These are phyloP conservation scores for Thozetella sp. DNA, from an alignment of 495 filamentous ascomycete species.

Conservation along the genomic window DNA sequence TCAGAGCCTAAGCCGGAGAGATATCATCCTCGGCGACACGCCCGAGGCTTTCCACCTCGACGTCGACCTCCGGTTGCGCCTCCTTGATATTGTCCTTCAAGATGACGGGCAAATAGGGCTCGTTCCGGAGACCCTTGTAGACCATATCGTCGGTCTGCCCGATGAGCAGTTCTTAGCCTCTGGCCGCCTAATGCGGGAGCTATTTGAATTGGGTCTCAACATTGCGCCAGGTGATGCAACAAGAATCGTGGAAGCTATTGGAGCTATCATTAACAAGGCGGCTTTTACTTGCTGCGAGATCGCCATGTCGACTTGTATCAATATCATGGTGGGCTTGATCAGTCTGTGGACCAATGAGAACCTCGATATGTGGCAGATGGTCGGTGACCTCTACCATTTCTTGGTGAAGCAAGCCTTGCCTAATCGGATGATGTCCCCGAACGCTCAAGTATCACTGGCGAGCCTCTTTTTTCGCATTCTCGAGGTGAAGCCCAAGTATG, in stretches of 20 bases:
- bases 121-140: slow-evolving; percentile 47
- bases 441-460: slow-evolving; percentile 66
- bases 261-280: slow-evolving; percentile 63
- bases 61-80: slow-evolving; percentile 34
- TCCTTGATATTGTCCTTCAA: slow-evolving; percentile 36
- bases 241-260: slow-evolving; percentile 44
- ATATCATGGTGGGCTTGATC: slow-evolving; percentile 67
- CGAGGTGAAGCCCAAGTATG: slow-evolving; percentile 64
- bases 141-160: slow-evolving; percentile 58
- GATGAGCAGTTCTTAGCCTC: slow-evolving; percentile 62
- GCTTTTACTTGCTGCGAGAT: slow-evolving; percentile 77
- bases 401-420: slow-evolving; percentile 67
- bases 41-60: slow-evolving; percentile 49
- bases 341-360: slow-evolving; percentile 61
- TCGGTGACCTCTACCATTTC: slow-evolving; percentile 78
- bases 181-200: slow-evolving; percentile 50
- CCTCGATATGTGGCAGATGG: slow-evolving; percentile 59
- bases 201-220: slow-evolving; percentile 45
- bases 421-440: slow-evolving; percentile 64
- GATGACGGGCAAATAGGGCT: slow-evolving; percentile 33
- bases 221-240: slow-evolving; percentile 38
- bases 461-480: slow-evolving; percentile 69
- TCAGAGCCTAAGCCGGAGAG: slow-evolving; percentile 42
- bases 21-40: slow-evolving; percentile 45
- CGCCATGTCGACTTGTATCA: slow-evolving; percentile 67